A percentile compares a stretch with the other conserved stretches of the same genome.
Evolutionary conservation across 2,329 filamentous ascomycete species (phyloP).

Genomic region (Hypomyces perniciosus): DNA sequence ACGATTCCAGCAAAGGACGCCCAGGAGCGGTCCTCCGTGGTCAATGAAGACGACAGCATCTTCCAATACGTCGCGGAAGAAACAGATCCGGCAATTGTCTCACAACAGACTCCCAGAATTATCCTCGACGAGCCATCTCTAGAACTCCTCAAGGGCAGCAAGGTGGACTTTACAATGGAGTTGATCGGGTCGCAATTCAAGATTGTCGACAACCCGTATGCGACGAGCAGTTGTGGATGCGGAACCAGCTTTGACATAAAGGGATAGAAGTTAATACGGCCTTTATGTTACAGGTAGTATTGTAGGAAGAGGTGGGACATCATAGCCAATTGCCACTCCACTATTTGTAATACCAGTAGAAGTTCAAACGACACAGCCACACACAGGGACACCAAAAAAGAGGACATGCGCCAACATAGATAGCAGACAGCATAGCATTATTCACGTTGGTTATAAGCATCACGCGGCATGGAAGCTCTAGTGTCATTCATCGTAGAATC

Average conservation of each 20-base stretch:
- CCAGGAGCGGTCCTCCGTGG: slow-evolving; percentile 27
- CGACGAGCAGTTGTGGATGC: slow-evolving; percentile 92
- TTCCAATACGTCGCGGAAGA: slow-evolving; percentile 63
- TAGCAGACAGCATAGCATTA: neutral
- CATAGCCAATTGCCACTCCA: neutral
- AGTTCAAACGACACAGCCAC: neutral
- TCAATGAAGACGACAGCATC: slow-evolving; percentile 75
- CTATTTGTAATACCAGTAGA: neutral
- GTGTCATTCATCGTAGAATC: slow-evolving; percentile 37
- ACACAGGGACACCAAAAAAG: no score
- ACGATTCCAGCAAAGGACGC: slow-evolving; percentile 43
- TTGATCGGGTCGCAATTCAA: slow-evolving; percentile 87
- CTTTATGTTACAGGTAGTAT: neutral
- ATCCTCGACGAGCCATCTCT: slow-evolving; percentile 84
- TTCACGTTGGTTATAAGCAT: slow-evolving; percentile 1
- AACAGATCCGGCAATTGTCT: slow-evolving; percentile 23
- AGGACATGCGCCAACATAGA: neutral
- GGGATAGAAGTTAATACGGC: slow-evolving; percentile 31
- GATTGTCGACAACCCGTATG: slow-evolving; percentile 86
- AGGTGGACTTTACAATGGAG: slow-evolving; percentile 94
- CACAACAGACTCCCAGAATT: slow-evolving; percentile 58
- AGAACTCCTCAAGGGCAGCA: slow-evolving; percentile 85
- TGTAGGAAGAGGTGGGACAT: neutral
- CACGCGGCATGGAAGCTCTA: slow-evolving; percentile 28
- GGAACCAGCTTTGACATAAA: slow-evolving; percentile 97